A percentile compares a stretch with the other conserved stretches of the same genome.
These are phyloP conservation scores for Pseudozyma thailandica DNA, from an alignment of 1,284 basidiomycete genomes.

Conservation along the genomic window DNA sequence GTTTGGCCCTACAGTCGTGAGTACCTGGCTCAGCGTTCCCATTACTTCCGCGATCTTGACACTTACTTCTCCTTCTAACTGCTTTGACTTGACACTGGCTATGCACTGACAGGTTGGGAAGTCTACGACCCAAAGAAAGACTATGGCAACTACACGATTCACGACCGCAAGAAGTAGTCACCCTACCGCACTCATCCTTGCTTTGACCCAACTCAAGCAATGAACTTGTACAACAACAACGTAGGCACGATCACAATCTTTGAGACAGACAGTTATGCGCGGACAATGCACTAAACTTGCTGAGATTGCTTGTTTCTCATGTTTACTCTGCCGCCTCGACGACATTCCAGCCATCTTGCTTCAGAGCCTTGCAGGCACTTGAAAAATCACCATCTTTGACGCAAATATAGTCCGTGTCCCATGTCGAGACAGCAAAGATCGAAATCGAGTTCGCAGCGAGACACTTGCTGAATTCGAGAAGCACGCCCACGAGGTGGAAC, in stretches of 20 bases:
- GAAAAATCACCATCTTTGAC: constrained; percentile 24
- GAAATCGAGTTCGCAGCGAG: constrained; percentile 30
- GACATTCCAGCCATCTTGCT: constrained; percentile 37
- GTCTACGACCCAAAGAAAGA: constrained; percentile 60
- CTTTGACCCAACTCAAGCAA: background rate
- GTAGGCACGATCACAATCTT: too few species aligned
- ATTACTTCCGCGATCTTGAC: background rate
- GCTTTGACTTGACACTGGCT: too few species aligned
- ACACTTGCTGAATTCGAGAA: constrained; percentile 39
- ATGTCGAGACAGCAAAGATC: constrained; percentile 45
- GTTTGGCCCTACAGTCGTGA: constrained; percentile 83
- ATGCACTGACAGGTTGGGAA: constrained; percentile 47
- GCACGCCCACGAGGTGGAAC: constrained; percentile 41
- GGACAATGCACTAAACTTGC: background rate
- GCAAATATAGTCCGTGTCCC: constrained; percentile 49
- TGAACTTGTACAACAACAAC: constrained; percentile 10
- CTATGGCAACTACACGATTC: constrained; percentile 60
- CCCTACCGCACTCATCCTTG: background rate
- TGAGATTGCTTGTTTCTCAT: too few species aligned
- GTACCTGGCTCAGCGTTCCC: background rate
- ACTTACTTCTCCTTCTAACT: background rate
- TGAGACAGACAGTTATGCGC: too few species aligned
- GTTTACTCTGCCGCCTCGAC: constrained; percentile 11
- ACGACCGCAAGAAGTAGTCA: constrained; percentile 44
- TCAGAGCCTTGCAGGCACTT: constrained; percentile 21